Evolutionary conservation across 1,284 basidiomycete species (phyloP).

Genomic region (Stygiomarasmius scandens): DNA sequence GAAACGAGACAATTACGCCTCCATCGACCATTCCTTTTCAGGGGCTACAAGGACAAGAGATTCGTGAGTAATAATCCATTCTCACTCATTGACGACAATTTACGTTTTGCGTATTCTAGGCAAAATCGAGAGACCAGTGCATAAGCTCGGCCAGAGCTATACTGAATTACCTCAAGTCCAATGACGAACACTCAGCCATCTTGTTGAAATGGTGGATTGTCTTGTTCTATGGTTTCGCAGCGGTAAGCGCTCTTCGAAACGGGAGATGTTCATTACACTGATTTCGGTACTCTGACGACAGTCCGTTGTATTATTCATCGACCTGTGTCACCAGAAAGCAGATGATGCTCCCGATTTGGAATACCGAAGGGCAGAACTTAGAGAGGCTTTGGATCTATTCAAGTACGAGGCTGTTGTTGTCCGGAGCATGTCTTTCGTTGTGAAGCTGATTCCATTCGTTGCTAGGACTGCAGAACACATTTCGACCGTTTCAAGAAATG

Average conservation of each 20-base stretch:
- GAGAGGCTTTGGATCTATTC: conserved; percentile 24
- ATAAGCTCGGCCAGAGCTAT: conserved; percentile 23
- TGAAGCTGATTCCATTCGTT: background rate
- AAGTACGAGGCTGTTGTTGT: conserved; percentile 12
- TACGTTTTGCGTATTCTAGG: conserved; percentile 10
- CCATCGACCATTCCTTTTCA: conserved; percentile 26
- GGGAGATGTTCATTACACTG: background rate
- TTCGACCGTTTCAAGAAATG: conserved; percentile 26
- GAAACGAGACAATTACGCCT: conserved; percentile 25
- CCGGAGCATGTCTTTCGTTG: background rate
- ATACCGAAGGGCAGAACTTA: conserved; percentile 19
- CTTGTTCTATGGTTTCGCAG: conserved; percentile 28
- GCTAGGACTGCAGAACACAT: conserved; percentile 25
- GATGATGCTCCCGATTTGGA: conserved; percentile 16
- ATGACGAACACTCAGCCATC: conserved; percentile 22
- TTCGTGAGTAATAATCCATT: conserved; percentile 19
- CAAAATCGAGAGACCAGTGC: conserved; percentile 26
- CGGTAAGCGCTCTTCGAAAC: conserved; percentile 16
- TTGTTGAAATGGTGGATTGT: conserved; percentile 28
- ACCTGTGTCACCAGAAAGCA: conserved; percentile 25
- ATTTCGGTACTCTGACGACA: background rate
- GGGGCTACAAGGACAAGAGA: conserved; percentile 26
- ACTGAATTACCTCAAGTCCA: conserved; percentile 24
- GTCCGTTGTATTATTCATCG: conserved; percentile 29
- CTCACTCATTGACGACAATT: background rate